phyloP scores from a whole-genome alignment of 139 green algal genomes.

The Mychonastes homosphaera region DNA sequence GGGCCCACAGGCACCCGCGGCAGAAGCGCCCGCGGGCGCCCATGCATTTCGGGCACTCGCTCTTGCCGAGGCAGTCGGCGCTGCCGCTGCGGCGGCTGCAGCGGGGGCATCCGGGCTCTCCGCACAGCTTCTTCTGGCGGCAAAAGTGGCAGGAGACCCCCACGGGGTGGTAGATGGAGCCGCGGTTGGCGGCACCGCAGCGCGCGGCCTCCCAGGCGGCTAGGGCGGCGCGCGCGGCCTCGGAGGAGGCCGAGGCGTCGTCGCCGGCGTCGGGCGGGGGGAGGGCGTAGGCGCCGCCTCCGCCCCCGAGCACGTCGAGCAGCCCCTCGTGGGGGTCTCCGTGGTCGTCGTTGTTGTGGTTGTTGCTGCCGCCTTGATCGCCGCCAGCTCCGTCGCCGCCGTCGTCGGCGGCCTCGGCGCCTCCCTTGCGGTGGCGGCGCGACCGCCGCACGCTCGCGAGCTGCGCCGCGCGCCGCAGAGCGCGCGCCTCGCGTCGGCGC shows the following conservation, averaged over 20 bases:
- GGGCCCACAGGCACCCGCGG: conserved; percentile 53
- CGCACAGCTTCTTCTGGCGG: conserved; percentile 70
- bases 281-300: background rate
- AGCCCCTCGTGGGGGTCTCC: background rate
- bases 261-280: background rate
- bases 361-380: conserved; percentile 8
- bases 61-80: conserved; percentile 54
- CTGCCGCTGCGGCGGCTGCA: conserved; percentile 34
- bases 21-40: conserved; percentile 45
- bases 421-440: no score
- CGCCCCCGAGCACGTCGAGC: background rate
- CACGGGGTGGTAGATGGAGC: conserved; percentile 38
- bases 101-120: conserved; percentile 45
- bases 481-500: no score
- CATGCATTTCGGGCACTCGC: conserved; percentile 44
- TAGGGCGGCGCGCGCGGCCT: background rate
- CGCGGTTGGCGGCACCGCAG: conserved; percentile 33
- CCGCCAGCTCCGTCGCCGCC: no score
- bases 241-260: background rate
- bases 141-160: conserved; percentile 65
- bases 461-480: no score
- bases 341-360: background rate
- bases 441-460: no score
- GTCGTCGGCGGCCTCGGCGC: no score
- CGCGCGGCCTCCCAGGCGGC: conserved; percentile 20